Conservation (phyloP, 768 basidiomycete genomes). For the Leccinum barrowsii region DNA sequence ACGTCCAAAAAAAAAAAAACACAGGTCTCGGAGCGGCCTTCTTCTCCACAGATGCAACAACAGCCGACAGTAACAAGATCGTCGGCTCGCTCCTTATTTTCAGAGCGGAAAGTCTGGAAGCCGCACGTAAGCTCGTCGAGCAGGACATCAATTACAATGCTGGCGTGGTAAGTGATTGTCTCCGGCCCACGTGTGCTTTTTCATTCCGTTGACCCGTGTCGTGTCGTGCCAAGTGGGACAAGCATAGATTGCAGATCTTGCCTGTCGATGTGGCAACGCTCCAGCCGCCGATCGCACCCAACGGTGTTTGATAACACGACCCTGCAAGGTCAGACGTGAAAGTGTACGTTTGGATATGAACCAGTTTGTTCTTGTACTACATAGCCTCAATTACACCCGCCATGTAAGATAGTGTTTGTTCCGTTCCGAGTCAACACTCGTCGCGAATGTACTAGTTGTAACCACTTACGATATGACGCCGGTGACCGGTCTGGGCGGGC, state of each 20-base stretch:
- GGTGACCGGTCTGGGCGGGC: neutral
- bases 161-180: conserved; percentile 21
- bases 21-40: conserved; percentile 54
- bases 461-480: neutral
- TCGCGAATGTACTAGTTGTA: neutral
- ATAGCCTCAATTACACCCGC: neutral
- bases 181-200: neutral
- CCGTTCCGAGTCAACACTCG: no score
- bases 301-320: neutral
- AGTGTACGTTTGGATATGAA: neutral
- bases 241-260: conserved; percentile 47
- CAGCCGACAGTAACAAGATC: conserved; percentile 49
- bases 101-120: conserved; percentile 53
- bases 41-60: conserved; percentile 51
- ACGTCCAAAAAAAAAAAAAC: neutral
- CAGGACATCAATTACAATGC: conserved; percentile 19
- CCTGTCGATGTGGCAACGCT: conserved; percentile 38
- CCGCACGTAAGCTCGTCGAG: conserved; percentile 26
- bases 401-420: neutral
- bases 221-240: conserved; percentile 47
- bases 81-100: conserved; percentile 53
- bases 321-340: neutral
- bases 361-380: neutral
- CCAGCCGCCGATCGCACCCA: neutral
- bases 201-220: neutral